A percentile compares a stretch with the other conserved stretches of the same genome.
phyloP scores from a whole-genome alignment of 768 basidiomycete genomes.

The Lyophyllum atratum region DNA sequence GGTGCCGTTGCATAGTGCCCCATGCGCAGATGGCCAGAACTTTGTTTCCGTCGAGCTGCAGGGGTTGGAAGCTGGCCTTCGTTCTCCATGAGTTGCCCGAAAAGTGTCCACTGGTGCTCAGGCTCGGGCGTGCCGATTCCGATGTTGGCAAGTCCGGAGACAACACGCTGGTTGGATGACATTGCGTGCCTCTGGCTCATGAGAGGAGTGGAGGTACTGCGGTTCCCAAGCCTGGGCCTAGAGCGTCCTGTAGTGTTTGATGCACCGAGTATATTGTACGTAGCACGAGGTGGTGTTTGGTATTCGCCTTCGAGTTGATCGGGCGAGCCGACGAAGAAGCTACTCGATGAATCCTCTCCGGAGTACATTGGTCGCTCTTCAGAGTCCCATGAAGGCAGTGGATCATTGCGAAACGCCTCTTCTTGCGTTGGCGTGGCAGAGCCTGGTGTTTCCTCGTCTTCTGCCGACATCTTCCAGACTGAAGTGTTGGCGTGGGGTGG shows the following conservation, averaged over 20 bases:
- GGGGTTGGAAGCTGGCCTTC: constrained; percentile 45
- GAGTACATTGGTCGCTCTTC: background rate
- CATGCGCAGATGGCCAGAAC: background rate
- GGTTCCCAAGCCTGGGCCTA: constrained; percentile 15
- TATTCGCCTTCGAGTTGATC: constrained; percentile 16
- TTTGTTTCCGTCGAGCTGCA: constrained; percentile 11
- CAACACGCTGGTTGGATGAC: constrained; percentile 11
- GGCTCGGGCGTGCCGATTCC: constrained; percentile 13
- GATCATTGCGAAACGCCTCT: background rate
- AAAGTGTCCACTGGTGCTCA: constrained; percentile 62
- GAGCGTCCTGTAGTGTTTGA: constrained; percentile 13
- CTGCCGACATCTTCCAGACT: background rate
- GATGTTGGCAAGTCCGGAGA: constrained; percentile 16
- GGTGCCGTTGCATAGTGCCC: background rate
- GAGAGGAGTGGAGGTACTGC: constrained; percentile 24
- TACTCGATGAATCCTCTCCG: background rate
- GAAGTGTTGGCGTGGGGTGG: background rate
- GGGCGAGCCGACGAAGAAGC: constrained; percentile 27
- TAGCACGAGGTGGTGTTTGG: constrained; percentile 2
- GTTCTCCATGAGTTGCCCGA: constrained; percentile 72
- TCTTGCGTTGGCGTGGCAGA: constrained; percentile 8
- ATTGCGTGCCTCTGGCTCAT: constrained; percentile 11
- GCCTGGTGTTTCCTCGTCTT: constrained; percentile 1
- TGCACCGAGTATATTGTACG: background rate
- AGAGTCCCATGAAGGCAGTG: background rate